Base-by-base conservation (phyloP, 2,329 filamentous ascomycete genomes). In the Phoma sp. region DNA sequence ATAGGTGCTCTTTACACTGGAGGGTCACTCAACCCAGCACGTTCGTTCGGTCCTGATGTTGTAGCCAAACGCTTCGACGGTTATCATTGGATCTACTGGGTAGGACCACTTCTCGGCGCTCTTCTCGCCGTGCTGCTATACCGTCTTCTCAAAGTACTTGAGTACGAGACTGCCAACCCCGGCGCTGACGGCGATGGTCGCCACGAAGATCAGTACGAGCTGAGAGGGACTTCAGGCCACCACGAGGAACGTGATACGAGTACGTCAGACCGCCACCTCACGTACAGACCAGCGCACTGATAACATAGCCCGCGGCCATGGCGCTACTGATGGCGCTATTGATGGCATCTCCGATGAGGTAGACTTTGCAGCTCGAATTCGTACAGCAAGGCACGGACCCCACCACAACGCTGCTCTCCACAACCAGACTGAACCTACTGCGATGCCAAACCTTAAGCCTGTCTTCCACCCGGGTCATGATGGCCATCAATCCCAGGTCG, bases 51-150 rank as follows among this genome's bases (percentile, higher is more conserved):
- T 18, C 79, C 79, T 17, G 76, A 76, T 53, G 77, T 81, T n/a
- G 69, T 78, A 25, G 68, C 77, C 3, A 61, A 64, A 33, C 67
- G 47, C 7, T 82, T 81, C 61, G 70, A 76, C 5, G 61, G 68
- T 36, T 76, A 80, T 54, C 80, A 82, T 62, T 82, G 79, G 78
- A 79, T 82, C 52, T 82, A 82, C 66, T 82, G 80, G 80, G 52
- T 81, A 38, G 80, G 80, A 1, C 80, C 80, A 5, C 56, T 74
- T 5, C 69, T 82, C 5, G 80, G 80, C 15, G 65, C 79, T 3
- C 49, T 80, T 11, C 51, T 81, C 2, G 78, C 80, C 11, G 78
- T 79, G 2, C 59, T 73, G n/a, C 80, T 82, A 62, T 82, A 82
- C 65, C 75, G 76, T 25, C 66, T 81, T 53, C 74, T 82, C 68